Base-by-base conservation (phyloP, 345 rosid species). In the Combretum micranthum region DNA sequence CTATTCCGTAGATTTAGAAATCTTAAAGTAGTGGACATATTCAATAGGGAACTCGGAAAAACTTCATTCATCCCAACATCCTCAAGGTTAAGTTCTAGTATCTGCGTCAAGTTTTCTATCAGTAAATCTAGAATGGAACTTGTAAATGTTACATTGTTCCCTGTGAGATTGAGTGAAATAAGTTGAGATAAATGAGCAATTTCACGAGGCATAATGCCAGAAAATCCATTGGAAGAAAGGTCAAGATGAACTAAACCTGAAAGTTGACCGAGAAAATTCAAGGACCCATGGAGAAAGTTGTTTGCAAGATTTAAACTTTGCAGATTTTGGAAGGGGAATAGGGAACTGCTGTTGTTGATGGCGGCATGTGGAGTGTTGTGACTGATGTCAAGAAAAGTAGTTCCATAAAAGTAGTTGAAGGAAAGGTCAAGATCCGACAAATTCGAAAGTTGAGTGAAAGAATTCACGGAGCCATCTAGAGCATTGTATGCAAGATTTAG, bases 21-120 rank as follows among this genome's bases (percentile, higher is more conserved):
- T 1, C 0, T 17, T 19, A 65, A 47, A 15, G 25, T 48, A 49
- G 64, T 56, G 20, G 65, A 49, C 39, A 70, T 6, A 50, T 60
- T 50, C 19, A 21, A 12, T 18, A 51, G 51, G 16, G 50, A 52
- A 56, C 25, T 13, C 8, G 62, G 56, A 17, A 4, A 55, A 50
- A 46, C 44, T 23, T 14, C 44, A 23, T 48, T 51, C 53, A 65
- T 52, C 45, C 47, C 2, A 10, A 42, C 14, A 0, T 3, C 2
- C 37, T 42, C 53, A 21, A 70, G 50, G 49, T 2, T 4, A 6
- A 71, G 64, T 26, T 57, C 22, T n/a, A 15, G n/a, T 15, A 60
- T 16, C 3, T 54, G n/a, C 7, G 62, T 50, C 21, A 55, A 12
- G 47, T 64, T 54, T n/a, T 9, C 7, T 23, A 56, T 0, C 4